A percentile compares a stretch with the other conserved stretches of the same genome.
These are phyloP conservation scores for Trichosporon sp. DNA, from an alignment of 1,284 basidiomycete species.

Conservation along the genomic window DNA sequence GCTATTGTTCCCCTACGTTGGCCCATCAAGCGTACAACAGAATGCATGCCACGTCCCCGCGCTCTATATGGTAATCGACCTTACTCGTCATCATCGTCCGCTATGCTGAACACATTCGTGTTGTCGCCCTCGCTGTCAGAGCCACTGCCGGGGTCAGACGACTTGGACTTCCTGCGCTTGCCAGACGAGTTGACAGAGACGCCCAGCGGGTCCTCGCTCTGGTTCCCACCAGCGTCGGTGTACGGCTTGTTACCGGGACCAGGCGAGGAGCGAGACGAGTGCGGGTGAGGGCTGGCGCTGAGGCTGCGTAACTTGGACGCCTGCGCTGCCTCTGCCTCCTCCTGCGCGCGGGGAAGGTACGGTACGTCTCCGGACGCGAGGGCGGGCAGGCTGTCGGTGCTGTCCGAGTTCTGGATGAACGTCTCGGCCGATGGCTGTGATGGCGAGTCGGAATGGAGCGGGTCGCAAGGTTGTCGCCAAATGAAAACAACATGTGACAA, in stretches of 20 bases:
- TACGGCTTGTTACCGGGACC: background rate
- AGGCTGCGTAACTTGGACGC: slow-evolving; percentile 16
- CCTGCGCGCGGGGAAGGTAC: slow-evolving; percentile 16
- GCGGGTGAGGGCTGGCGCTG: background rate
- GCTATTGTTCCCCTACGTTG: background rate
- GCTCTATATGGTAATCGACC: background rate
- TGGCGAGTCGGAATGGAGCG: background rate
- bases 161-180: background rate
- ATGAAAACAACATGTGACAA: slow-evolving; percentile 11
- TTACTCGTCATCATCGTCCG: slow-evolving; percentile 7
- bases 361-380: slow-evolving; percentile 33
- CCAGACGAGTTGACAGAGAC: background rate
- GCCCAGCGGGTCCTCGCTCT: slow-evolving; percentile 13
- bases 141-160: background rate
- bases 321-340: slow-evolving; percentile 21
- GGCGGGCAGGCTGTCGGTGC: slow-evolving; percentile 46
- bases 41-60: slow-evolving; percentile 8
- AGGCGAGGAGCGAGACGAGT: slow-evolving; percentile 2
- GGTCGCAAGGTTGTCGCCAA: slow-evolving; percentile 16
- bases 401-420: slow-evolving; percentile 47
- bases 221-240: slow-evolving; percentile 1
- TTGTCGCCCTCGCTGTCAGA: background rate
- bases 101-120: slow-evolving; percentile 18
- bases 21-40: slow-evolving; percentile 4
- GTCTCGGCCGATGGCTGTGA: slow-evolving; percentile 43